Evolutionary conservation across 2,329 filamentous ascomycete genomes (phyloP), one percentile per base, ranked within the genome.

Genomic region (Pseudogymnoascus sp.): DNA sequence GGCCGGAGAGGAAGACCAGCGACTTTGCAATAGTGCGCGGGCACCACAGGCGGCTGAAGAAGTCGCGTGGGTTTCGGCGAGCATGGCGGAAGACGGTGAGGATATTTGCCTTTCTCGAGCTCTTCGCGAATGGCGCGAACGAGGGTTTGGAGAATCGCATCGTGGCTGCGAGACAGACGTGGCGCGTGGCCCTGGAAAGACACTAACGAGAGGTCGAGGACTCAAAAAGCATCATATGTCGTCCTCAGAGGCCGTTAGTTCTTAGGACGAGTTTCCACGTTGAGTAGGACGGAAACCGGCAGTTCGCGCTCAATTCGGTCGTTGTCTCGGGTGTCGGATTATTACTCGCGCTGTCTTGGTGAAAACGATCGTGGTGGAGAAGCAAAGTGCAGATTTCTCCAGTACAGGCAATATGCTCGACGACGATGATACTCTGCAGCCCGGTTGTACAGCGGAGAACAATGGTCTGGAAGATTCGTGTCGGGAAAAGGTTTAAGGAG

Each of bases 401-500:
- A 33, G 29, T 33, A n/a, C 29, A 55, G 26, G 29, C 29, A 55
- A 55, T 55, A 33, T 35, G 16, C n/a, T 55, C 49, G 49, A 33
- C 49, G 49, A 21, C 29, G 49, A 35, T 33, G 49, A 55, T 55
- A 55, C 49, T 55, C 49, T 33, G 11, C 14, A 55, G 49, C 49
- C 29, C 16, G 29, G 49, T 7, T 33, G 49, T 19, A 55, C 29
- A 21, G 2, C 29, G 33, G 49, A 55, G 49, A 29, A 55, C 49
- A 33, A 29, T 55, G 29, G 49, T 21, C 49, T 55, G 29, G 49
- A 55, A 55, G 49, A 55, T 33, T 31, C n/a, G 49, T 55, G 49
- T 33, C 49, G 49, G 49, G 49, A 55, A 55, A 55, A 55, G 29
- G 49, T 55, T 55, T 55, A 55, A 55, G 49, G 49, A 55, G 49